Evolutionary conservation across 2,329 filamentous ascomycete species (phyloP), one percentile per base, ranked within the genome.

Genomic region (Microcyclosporella mali): DNA sequence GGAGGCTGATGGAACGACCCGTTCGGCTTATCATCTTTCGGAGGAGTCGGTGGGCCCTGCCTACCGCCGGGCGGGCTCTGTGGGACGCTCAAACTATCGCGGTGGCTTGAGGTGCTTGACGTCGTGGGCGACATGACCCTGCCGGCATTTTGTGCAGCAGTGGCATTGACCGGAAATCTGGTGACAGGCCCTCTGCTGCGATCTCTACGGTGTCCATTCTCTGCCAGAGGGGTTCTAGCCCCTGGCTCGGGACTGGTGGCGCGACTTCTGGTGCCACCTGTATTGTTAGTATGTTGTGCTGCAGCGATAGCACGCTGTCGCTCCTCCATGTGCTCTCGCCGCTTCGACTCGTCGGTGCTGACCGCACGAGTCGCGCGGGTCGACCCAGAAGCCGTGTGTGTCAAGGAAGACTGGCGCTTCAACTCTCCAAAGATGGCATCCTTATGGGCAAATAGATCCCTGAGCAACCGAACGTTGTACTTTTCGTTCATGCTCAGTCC

Each of bases 401-500:
- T 79, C 14, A 85, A 73, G 70, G 50, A 84, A 67, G 84, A 87
- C 62, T 88, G 85, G 55, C 92, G 88, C 73, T 98, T 98, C 50
- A 98, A 75, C 64, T 95, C 92, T 52, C 84, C 86, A 66, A 98
- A 98, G 60, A 98, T 95, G 48, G 85, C 78, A 49, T 95, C 87
- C 67, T 98, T 98, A 71, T 97, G 84, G 6, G 84, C 78, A 60
- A 98, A 92, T 10, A 98, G 75, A 62, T 98, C 92, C 40, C 88
- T 84, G 40, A 98, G 81, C 16, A 98, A 77, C 43, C 90, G 85
- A 67, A 89, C 88, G 40, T 85, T 84, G 68, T 94, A 94, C 59
- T 85, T 89, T 70, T 98, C 92, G 61, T 95, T 88, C 81, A 97
- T 84, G 2, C 89, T 95, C 45, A 98, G 74, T 15, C 86, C 90